A percentile compares a stretch with the other conserved stretches of the same genome.
Conservation (phyloP, 352 stramenopile species). For the Elongisporangium senticosum region DNA sequence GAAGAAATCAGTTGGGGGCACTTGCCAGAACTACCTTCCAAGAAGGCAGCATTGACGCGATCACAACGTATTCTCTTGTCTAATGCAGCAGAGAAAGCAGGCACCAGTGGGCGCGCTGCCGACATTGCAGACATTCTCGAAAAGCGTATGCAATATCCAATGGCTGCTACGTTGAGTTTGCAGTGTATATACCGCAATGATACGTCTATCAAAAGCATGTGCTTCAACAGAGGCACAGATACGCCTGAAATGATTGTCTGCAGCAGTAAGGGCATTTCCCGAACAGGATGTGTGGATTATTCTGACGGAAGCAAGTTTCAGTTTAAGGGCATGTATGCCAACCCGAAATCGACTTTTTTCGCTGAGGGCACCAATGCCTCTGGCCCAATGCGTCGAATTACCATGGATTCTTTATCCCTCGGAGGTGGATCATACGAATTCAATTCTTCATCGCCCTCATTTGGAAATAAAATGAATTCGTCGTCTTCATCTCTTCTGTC, state of each 20-base stretch:
- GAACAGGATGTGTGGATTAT: slow-evolving; percentile 58
- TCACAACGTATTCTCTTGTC: slow-evolving; percentile 64
- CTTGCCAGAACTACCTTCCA: slow-evolving; percentile 54
- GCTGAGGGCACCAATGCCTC: slow-evolving; percentile 14
- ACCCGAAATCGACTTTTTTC: slow-evolving; percentile 37
- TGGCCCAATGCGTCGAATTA: slow-evolving; percentile 21
- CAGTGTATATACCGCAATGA: slow-evolving; percentile 77
- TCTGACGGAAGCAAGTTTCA: slow-evolving; percentile 68
- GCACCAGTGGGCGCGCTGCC: slow-evolving; percentile 23
- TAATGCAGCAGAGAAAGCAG: slow-evolving; percentile 26
- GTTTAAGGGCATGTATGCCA: slow-evolving; percentile 75
- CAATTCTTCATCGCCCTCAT: neutral
- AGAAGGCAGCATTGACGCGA: slow-evolving; percentile 53
- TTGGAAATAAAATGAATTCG: neutral
- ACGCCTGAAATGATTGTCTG: slow-evolving; percentile 65
- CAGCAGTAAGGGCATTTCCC: slow-evolving; percentile 68
- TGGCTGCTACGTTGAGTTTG: slow-evolving; percentile 29
- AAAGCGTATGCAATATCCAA: slow-evolving; percentile 37
- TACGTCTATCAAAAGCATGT: slow-evolving; percentile 80
- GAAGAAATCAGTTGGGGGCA: slow-evolving; percentile 68
- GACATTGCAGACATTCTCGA: slow-evolving; percentile 60
- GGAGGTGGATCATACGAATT: neutral
- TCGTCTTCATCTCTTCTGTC: slow-evolving; percentile 12
- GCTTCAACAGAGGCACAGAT: slow-evolving; percentile 62
- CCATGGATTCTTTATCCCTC: neutral